These are phyloP conservation scores for Lentinula edodes DNA, from an alignment of 768 basidiomycete genomes.

Conservation along the genomic window DNA sequence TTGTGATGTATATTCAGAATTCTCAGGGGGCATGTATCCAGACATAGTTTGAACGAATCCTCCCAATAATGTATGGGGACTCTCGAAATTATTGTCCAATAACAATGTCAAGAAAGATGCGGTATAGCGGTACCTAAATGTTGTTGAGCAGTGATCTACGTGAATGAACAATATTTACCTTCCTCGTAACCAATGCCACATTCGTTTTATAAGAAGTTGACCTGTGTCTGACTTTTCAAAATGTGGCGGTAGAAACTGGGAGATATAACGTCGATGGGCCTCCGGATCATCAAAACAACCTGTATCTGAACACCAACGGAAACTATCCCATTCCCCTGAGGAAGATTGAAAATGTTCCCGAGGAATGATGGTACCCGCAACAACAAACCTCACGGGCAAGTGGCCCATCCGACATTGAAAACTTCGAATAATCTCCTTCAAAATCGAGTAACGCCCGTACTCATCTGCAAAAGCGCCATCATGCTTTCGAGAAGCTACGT, in stretches of 20 bases:
- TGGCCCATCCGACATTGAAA: neutral
- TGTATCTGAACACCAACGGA: constrained; percentile 7
- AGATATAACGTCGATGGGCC: constrained; percentile 1
- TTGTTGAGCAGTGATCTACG: neutral
- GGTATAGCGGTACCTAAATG: neutral
- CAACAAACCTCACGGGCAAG: neutral
- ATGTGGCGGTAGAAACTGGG: constrained; percentile 3
- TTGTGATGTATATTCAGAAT: neutral
- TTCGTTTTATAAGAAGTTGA: neutral
- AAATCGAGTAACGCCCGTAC: neutral
- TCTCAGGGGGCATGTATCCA: neutral
- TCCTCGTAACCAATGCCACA: constrained; percentile 12
- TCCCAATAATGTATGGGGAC: neutral
- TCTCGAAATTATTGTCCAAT: neutral
- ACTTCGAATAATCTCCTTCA: constrained; percentile 3
- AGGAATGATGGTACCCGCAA: constrained; percentile 4
- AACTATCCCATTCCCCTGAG: constrained; percentile 2
- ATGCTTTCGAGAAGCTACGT: neutral
- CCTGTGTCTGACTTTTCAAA: neutral
- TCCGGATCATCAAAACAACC: constrained; percentile 5
- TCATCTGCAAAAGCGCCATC: neutral
- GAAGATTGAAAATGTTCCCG: neutral
- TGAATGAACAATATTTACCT: neutral
- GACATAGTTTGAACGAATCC: neutral
- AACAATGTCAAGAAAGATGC: neutral